Conservation (phyloP, 1,284 basidiomycete genomes). For the Sparassis latifolia region DNA sequence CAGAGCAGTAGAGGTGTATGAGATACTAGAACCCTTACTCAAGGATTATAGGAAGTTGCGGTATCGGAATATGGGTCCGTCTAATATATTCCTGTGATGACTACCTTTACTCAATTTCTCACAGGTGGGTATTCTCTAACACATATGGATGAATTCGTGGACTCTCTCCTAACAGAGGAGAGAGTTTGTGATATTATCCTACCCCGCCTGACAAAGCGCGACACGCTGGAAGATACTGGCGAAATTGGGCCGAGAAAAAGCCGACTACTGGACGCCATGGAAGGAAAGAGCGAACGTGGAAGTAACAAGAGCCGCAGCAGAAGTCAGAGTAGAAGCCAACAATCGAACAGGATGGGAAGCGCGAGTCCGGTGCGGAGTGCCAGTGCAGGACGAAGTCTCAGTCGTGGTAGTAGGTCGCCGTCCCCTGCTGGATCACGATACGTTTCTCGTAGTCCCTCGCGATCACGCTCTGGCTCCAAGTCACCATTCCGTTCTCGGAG, state of each 20-base stretch:
- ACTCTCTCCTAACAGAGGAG: conserved; percentile 82
- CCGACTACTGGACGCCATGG: conserved; percentile 76
- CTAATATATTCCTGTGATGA: neutral
- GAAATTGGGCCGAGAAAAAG: conserved; percentile 82
- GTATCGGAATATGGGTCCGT: conserved; percentile 70
- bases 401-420: conserved; percentile 28
- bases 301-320: conserved; percentile 24
- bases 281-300: conserved; percentile 54
- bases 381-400: conserved; percentile 19
- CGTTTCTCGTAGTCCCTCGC: conserved; percentile 56
- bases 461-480: conserved; percentile 39
- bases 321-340: conserved; percentile 28
- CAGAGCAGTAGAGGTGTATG: conserved; percentile 83
- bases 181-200: conserved; percentile 96
- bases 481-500: conserved; percentile 45
- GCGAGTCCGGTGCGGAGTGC: conserved; percentile 23
- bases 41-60: conserved; percentile 93
- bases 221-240: conserved; percentile 86
- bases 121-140: conserved; percentile 78
- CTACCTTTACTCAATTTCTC: neutral
- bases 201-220: conserved; percentile 82
- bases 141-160: conserved; percentile 91
- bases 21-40: conserved; percentile 88
- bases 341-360: conserved; percentile 13
- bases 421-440: conserved; percentile 49